Percentiles rank a stretch among this genome's conserved stretches.
Conservation (phyloP, 2,329 filamentous ascomycete genomes). For the Ophiostoma sp. region DNA sequence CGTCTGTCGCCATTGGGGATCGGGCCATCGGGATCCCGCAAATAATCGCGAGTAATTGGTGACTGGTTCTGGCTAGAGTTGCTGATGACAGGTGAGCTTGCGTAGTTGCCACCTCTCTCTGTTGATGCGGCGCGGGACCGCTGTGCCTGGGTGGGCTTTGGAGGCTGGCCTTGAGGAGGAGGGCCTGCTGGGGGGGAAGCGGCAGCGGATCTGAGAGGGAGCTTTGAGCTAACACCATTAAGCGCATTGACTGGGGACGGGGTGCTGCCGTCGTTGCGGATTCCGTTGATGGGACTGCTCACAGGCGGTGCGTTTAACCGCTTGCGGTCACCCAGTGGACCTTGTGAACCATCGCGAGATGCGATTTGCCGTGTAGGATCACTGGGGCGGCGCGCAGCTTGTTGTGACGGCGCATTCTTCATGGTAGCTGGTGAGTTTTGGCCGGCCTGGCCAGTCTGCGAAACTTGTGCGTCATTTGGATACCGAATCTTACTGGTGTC, state of each 20-base stretch:
- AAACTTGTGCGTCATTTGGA: conserved; percentile 64
- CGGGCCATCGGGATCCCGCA: conserved; percentile 46
- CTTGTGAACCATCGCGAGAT: conserved; percentile 49
- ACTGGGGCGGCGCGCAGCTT: conserved; percentile 32
- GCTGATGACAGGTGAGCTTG: conserved; percentile 35
- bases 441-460: conserved; percentile 24
- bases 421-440: conserved; percentile 26
- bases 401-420: conserved; percentile 23
- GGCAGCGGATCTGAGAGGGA: conserved; percentile 35
- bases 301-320: conserved; percentile 38
- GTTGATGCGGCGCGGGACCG: conserved; percentile 47
- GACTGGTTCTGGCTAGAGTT: conserved; percentile 37
- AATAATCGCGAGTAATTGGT: conserved; percentile 39
- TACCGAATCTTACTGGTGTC: conserved; percentile 97
- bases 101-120: conserved; percentile 39
- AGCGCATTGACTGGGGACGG: conserved; percentile 27
- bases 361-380: conserved; percentile 36
- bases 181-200: conserved; percentile 43
- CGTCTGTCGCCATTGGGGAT: conserved; percentile 52
- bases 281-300: conserved; percentile 40
- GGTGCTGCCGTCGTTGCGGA: conserved; percentile 37
- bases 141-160: conserved; percentile 42
- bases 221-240: conserved; percentile 33
- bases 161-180: conserved; percentile 51
- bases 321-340: conserved; percentile 46